Base-by-base conservation (phyloP, 495 filamentous ascomycete genomes). In the Evernia prunastri region DNA sequence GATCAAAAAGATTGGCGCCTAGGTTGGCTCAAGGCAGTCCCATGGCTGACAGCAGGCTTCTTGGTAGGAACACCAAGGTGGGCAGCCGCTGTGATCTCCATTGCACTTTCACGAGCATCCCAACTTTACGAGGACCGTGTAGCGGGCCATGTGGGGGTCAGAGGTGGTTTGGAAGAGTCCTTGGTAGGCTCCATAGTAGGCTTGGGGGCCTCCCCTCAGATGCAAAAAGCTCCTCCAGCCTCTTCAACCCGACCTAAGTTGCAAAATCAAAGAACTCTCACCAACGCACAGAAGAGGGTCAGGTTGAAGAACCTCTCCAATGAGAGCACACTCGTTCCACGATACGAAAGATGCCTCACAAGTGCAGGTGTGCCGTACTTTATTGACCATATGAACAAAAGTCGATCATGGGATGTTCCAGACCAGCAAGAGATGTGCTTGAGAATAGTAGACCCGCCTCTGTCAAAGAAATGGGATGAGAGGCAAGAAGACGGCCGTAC, bases 371-470 rank as follows among this genome's bases (percentile, higher is more conserved):
- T 59, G 23, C 37, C 54, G 15, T 64, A 59, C 56, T 64, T 29
- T 57, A 11, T 59, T 31, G 63, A 64, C 39, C 54, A 64, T 51
- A 29, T 45, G 11, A 35, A 64, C 18, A 51, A 51, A 57, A 59
- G 25, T 20, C 39, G 45, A 25, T 27, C 36, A 20, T 64, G 63
- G 63, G 56, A 64, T 20, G 35, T 56, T 23, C 63, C 63, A 40
- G 63, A 64, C 23, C 63, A 64, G 17, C 63, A 64, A 64, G 63
- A 64, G 42, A 59, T 64, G 63, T 64, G 63, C 40, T 29, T 64
- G 54, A 58, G 23, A 31, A 64, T 64, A 43, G 42, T 51, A 18
- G 43, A 64, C 33, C 54, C 56, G 25, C 63, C 63, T 9, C 56
- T 64, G 35, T 59, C 54, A 31, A 58, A 45, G 42, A 64, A 37